Base-by-base conservation (phyloP, 2,329 filamentous ascomycete species). In the Alternaria solani region DNA sequence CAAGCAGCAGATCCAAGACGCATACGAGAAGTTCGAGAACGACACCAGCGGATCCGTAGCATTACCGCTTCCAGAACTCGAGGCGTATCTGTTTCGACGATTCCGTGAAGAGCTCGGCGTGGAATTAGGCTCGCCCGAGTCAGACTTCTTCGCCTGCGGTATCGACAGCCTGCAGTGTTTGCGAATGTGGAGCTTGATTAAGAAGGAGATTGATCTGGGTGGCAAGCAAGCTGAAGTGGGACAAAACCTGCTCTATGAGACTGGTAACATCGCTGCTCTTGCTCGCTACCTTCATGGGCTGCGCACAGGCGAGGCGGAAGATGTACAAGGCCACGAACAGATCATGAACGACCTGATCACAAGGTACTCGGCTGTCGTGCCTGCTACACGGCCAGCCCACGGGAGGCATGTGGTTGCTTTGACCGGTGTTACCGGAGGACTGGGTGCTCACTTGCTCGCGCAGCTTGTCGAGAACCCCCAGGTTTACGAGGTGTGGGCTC, bases 371-470 rank as follows among this genome's bases (percentile, higher is more conserved):
- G 60, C 59, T 5, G 82, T 46, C 7, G 2, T 18, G 16, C 8
- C 18, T 7, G 30, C 41, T 4, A 51, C 16, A 30, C 38, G 23
- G 12, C 3, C 18, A 36, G 20, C 4, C 7, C 23, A 41, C 5
- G 6, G 51, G 52, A 51, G 47, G 43, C 8, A 30, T 25, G 11
- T 47, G 57, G 59, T 36, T 80, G 72, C 75, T 1, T 73, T 91
- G 4, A 91, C 89, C 0, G 89, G 89, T 2, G 84, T 85, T 0
- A 91, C 89, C 0, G 89, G 89, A 1, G 88, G 88, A 2, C 80
- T 91, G 0, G 89, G 89, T 1, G 82, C 86, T 0, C 87, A 89
- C 64, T 78, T 89, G 1, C 80, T 87, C 2, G 65, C 75, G 2
- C 73, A 79, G 34, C 64, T 81, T 5, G 68, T 76, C 23, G 58